Evolutionary conservation across 23 red algal genomes (phyloP), one percentile per base, ranked within the genome.

Genomic region (Gracilaria vermiculophylla): DNA sequence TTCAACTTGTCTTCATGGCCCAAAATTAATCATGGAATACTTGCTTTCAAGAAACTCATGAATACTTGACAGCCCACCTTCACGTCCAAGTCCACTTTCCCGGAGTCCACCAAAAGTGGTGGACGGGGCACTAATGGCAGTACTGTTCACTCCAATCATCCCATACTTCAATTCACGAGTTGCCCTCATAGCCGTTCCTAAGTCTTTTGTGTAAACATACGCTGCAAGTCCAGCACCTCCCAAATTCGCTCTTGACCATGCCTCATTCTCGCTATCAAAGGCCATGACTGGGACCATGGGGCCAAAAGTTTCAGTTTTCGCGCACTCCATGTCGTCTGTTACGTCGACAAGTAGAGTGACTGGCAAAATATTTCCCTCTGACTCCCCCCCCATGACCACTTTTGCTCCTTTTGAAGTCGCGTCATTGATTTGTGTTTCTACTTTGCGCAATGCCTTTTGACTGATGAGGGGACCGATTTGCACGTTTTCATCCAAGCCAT

Each of bases 81-180:
- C 96, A 33, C 89, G 71, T 5, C 96, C 96, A 16, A 94, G 29
- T 20, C 96, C 96, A n/a, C 79, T 88, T 62, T 95, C 76, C 16
- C 90, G 90, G 34, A 95, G 83, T 17, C 97, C 97, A 3, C 97
- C 97, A 73, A 99, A 99, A 14, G 82, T 90, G 45, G 92, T 88
- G 8, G 78, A 62, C 20, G 93, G 69, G 73, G 76, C 69, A 80
- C 79, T 88, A 34, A 99, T 50, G 20, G 72, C 72, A 16, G 56
- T 83, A 43, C 60, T 41, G 35, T 95, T 95, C 23, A 99, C 83
- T 20, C 89, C 97, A 20, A 99, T 89, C 86, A 99, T 99, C 5
- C 97, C 97, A 25, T 69, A 72, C 29, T 94, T 79, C 53, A 99
- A 57, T 24, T 73, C 67, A 69, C 87, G 58, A 42, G 62, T 67